Evolutionary conservation across 2,329 filamentous ascomycete species (phyloP), one percentile per base, ranked within the genome.

Genomic region (Fusarium ramigenum): DNA sequence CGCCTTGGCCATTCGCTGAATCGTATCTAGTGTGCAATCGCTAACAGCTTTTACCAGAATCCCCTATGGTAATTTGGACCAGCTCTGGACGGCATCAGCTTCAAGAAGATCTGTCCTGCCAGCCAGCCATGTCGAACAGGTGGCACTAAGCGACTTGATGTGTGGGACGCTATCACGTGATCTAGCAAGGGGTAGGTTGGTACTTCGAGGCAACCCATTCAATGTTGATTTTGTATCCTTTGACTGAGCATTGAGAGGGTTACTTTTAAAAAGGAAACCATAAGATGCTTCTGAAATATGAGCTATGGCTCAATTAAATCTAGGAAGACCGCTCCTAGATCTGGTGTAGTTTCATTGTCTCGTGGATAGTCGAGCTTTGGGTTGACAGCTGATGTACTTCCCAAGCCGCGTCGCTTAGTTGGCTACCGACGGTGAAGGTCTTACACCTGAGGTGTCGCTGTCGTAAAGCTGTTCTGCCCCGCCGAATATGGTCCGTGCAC

Each of bases 41-140:
- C 75, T 70, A 74, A 64, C 75, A 72, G 73, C 63, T 70, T 62
- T 79, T 63, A 74, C 73, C 77, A 77, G 63, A 77, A 71, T 80
- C 74, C 76, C 79, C 73, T 62, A 69, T 72, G 66, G 73, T 79
- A 75, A 66, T 78, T 66, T 71, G 59, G 69, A 65, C 78, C 79
- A 77, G 73, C 75, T 78, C 73, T 77, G 61, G 60, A 69, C 76
- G 70, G 74, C 78, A 73, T 80, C 78, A 75, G 73, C 74, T 80
- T 78, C 79, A 72, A 76, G 78, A 79, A 80, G 75, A 81, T 83
- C 80, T 82, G 81, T 82, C 81, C 80, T 80, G 76, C 77, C 73
- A 77, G 74, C 69, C 49, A 76, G 74, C 68, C 49, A 76, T 74
- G 77, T 80, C 77, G 81, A 81, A 83, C 80, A 83, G 80, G 81